Conservation (phyloP, 805 yeast genomes). For the Middelhovenomyces tepae region DNA sequence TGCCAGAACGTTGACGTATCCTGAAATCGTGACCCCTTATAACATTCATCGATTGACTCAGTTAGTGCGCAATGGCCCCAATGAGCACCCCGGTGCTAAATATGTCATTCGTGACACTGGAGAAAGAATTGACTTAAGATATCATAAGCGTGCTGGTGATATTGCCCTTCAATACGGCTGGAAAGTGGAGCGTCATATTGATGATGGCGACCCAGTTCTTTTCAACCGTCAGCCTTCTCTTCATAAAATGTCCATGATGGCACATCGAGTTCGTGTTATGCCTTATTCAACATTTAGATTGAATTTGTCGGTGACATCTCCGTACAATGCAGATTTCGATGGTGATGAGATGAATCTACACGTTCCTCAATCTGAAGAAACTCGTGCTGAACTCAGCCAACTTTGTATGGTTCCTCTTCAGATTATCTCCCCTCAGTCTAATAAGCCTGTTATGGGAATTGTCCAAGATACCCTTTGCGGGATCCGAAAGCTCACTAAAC, state of each 20-base stretch:
- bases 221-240: conserved; percentile 99
- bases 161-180: conserved; percentile 96
- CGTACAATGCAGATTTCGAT: conserved; percentile 99
- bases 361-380: conserved; percentile 97
- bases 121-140: conserved; percentile 94
- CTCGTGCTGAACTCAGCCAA: conserved; percentile 91
- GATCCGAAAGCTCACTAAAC: conserved; percentile 85
- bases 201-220: conserved; percentile 95
- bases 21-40: conserved; percentile 96
- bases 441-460: conserved; percentile 99
- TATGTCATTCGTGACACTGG: conserved; percentile 98
- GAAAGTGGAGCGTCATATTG: conserved; percentile 97
- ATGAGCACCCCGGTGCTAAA: conserved; percentile 99
- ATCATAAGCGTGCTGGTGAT: conserved; percentile 97
- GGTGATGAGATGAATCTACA: conserved; percentile 99
- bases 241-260: conserved; percentile 99
- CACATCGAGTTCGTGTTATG: conserved; percentile 96
- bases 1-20: conserved; percentile 91
- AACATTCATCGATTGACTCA: conserved; percentile 91
- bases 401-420: conserved; percentile 96
- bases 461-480: conserved; percentile 99
- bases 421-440: conserved; percentile 96
- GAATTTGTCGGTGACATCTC: conserved; percentile 94
- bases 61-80: conserved; percentile 94
- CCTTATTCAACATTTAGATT: conserved; percentile 97